Evolutionary conservation across 805 yeast genomes (phyloP), one percentile per base, ranked within the genome.

Genomic region (Clavispora santaluciae): DNA sequence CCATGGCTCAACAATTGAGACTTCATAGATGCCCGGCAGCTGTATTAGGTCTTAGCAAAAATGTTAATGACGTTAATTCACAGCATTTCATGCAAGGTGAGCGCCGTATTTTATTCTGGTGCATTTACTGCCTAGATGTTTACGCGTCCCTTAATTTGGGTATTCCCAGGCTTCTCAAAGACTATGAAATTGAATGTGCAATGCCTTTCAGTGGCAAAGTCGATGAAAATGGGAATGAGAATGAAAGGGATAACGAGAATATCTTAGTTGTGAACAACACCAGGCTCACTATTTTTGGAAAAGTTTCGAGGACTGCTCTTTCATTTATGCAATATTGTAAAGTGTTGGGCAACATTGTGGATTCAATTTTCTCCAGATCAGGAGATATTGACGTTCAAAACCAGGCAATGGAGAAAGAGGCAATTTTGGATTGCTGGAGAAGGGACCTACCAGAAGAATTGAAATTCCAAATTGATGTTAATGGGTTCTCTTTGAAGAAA

Each of bases 11-110:
- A 53, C 93, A 88, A 51, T 65, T 89, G 39, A 76, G 96, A 51
- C 67, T 89, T 34, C 95, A 88, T 57, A 72, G 95, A 50, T 84
- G 95, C 60, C 95, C 95, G 8, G 80, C 90, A 4, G 91, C 91
- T 0, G 89, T 86, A 4, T 64, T 83, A 37, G 91, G 91, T 1
- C 72, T 83, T 2, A 75, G 76, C 24, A 59, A 59, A 8, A 54
- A 49, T 20, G 39, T 26, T 28, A 57, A 53, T 22, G 58, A 55
- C 33, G 59, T 58, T 12, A 53, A 62, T 22, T 76, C 84, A 34
- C 75, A 81, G 18, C 76, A 73, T 48, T 71, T 79, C 44, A 90
- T 83, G 65, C 93, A 84, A 60, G 89, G 90, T 46, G 87, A 86
- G 55, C 72, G 96, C 47, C 76, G 95, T 57, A 75, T 86, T 25